A percentile compares a stretch with the other conserved stretches of the same genome.
phyloP scores from a whole-genome alignment of 2,329 filamentous ascomycete genomes.

The Esteya vermicola region DNA sequence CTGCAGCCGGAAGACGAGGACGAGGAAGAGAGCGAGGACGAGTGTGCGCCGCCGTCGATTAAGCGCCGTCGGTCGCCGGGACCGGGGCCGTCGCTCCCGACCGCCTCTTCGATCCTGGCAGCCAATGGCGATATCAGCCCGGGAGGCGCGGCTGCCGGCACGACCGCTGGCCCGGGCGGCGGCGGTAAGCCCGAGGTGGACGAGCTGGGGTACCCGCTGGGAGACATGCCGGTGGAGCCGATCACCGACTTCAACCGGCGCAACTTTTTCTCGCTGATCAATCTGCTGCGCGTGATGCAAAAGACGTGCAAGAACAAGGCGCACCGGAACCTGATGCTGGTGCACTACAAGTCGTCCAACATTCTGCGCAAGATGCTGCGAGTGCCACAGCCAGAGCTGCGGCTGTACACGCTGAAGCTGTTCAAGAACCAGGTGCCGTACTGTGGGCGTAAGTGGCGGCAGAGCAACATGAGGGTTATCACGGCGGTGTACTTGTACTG shows the following conservation, averaged over 20 bases:
- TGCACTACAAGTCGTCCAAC: slow-evolving; percentile 88
- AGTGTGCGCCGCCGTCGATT: slow-evolving; percentile 76
- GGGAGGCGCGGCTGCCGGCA: not conserved
- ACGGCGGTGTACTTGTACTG: slow-evolving; percentile 93
- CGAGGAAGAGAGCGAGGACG: slow-evolving; percentile 49
- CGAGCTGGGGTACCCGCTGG: slow-evolving; percentile 71
- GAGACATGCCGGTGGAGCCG: slow-evolving; percentile 51
- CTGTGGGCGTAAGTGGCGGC: slow-evolving; percentile 94
- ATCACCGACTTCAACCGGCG: slow-evolving; percentile 86
- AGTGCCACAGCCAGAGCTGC: slow-evolving; percentile 72
- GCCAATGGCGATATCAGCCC: too few relatives aligned
- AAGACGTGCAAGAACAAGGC: slow-evolving; percentile 95
- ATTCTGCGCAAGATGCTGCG: slow-evolving; percentile 87
- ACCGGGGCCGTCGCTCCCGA: slow-evolving; percentile 11
- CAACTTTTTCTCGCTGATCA: slow-evolving; percentile 91
- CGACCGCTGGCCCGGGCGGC: not conserved
- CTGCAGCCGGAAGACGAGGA: too few relatives aligned
- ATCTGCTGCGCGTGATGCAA: slow-evolving; percentile 89
- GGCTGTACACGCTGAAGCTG: slow-evolving; percentile 89
- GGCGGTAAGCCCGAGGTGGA: slow-evolving; percentile 49
- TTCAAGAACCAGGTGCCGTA: slow-evolving; percentile 99
- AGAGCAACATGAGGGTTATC: slow-evolving; percentile 97
- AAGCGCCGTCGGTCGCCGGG: slow-evolving; percentile 38
- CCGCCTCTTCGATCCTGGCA: too few relatives aligned
- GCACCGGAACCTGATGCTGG: slow-evolving; percentile 82